Base-by-base conservation (phyloP, 352 stramenopile genomes). In the Pythium coloratum region DNA sequence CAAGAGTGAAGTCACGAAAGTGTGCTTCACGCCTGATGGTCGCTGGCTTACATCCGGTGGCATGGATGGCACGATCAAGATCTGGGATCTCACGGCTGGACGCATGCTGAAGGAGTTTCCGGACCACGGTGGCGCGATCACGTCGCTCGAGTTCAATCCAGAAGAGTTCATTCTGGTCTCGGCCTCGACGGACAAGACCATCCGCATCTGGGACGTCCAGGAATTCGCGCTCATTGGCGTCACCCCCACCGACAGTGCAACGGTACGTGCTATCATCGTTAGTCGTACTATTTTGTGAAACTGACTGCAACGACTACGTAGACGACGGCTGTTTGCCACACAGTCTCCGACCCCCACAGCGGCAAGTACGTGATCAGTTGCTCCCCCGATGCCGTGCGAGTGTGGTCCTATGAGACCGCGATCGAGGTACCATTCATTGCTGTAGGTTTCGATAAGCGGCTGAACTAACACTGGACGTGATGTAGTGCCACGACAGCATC, bases 161-260 rank as follows among this genome's bases (percentile, higher is more conserved):
- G 84, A 94, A 49, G 88, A 95, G 60, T 94, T 92, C 56, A 94
- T 94, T 34, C 70, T 95, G 33, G 86, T 93, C 58, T 94, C 88
- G 3, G 77, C 88, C 24, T 84, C 84, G 20, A 71, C 78, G 13
- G 88, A 95, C 59, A 86, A 83, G 65, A 94, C 84, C 6, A 66
- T 94, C 42, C 78, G 86, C n/a, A 91, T 94, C 60, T 95, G 86
- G 86, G 86, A 95, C 42, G 80, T 95, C n/a, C 84, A 95, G 63
- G 78, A 90, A 33, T 92, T 95, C 61, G 75, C 82, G 32, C 73
- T 93, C 16, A 91, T 94, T 28, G 86, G 86, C 10, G 78, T 92
- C 53, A 94, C 88, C 2, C 84, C 88, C 13, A 89, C 84, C 1
- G 86, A 95, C 56, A 94, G 85, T 16, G 71, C 86, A 2, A 81